Conservation (phyloP, 1,284 basidiomycete genomes). For the Sphaerobolus stellatus region DNA sequence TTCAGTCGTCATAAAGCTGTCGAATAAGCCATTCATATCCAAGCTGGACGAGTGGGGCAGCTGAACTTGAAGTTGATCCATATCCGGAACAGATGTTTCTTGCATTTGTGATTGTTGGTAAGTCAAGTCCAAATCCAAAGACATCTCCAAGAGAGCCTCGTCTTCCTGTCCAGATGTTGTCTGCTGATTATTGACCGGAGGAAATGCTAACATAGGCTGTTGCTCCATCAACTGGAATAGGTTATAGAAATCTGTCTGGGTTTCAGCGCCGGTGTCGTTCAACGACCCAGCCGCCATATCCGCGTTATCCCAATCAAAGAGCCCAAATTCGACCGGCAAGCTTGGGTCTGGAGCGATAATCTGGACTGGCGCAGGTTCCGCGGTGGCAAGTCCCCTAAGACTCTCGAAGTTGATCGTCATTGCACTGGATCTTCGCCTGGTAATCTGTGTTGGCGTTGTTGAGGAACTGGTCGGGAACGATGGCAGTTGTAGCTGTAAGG, state of each 20-base stretch:
- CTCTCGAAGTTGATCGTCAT: not conserved
- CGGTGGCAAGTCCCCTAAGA: not conserved
- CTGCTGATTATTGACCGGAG: not conserved
- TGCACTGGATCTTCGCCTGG: not conserved
- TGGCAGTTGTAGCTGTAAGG: not conserved
- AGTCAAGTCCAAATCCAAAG: not conserved
- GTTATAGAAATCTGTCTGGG: not conserved
- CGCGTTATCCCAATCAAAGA: slow-evolving; percentile 4
- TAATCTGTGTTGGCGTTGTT: not conserved
- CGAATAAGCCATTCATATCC: too few species aligned
- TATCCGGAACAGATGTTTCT: too few species aligned
- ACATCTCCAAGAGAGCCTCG: not conserved
- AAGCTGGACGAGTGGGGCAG: too few species aligned
- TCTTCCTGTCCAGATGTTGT: not conserved
- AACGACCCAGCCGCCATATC: not conserved
- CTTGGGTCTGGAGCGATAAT: slow-evolving; percentile 1
- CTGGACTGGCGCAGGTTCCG: slow-evolving; percentile 2
- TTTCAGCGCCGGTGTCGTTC: not conserved
- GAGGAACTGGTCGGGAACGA: slow-evolving; percentile 1
- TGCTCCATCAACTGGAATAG: slow-evolving; percentile 2
- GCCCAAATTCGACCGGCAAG: slow-evolving; percentile 3
- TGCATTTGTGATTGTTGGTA: too few species aligned
- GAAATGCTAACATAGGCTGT: not conserved
- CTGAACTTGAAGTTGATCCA: too few species aligned
- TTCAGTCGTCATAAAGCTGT: too few species aligned